Percentiles rank a stretch among this genome's conserved stretches.
Conservation (phyloP, 1,284 basidiomycete species). For the Ustilago hordei region DNA sequence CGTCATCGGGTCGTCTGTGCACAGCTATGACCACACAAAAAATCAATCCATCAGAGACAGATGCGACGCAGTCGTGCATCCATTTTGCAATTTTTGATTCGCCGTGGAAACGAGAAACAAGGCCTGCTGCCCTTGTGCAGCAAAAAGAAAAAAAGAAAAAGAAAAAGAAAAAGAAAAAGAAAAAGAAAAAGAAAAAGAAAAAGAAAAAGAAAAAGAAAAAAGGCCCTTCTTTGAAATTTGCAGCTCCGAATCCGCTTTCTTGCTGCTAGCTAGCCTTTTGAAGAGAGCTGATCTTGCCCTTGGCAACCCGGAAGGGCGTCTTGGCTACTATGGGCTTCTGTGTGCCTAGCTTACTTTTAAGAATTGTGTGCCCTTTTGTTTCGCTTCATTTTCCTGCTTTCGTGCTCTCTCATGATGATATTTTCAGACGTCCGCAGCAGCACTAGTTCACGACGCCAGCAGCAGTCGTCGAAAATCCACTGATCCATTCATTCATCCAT, state of each 20-base stretch:
- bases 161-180: too few relatives aligned
- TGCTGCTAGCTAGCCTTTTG: background rate
- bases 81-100: conserved; percentile 9
- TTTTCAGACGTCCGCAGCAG: background rate
- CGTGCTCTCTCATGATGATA: background rate
- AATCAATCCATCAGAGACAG: background rate
- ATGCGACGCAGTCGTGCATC: conserved; percentile 3
- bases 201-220: background rate
- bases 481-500: background rate
- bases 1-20: conserved; percentile 20
- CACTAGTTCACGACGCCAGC: background rate
- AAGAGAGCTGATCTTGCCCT: conserved; percentile 1
- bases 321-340: background rate
- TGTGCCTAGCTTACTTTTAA: conserved; percentile 7
- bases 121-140: background rate
- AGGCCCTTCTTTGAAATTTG: conserved; percentile 1
- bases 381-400: conserved; percentile 8
- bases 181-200: background rate
- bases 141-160: too few relatives aligned
- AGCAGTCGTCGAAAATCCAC: background rate
- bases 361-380: background rate
- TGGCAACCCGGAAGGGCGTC: background rate
- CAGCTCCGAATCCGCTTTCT: background rate
- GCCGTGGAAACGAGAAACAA: conserved; percentile 1
- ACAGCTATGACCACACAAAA: background rate